phyloP scores from a whole-genome alignment of 257 asterid genomes.

The Mitragyna speciosa region DNA sequence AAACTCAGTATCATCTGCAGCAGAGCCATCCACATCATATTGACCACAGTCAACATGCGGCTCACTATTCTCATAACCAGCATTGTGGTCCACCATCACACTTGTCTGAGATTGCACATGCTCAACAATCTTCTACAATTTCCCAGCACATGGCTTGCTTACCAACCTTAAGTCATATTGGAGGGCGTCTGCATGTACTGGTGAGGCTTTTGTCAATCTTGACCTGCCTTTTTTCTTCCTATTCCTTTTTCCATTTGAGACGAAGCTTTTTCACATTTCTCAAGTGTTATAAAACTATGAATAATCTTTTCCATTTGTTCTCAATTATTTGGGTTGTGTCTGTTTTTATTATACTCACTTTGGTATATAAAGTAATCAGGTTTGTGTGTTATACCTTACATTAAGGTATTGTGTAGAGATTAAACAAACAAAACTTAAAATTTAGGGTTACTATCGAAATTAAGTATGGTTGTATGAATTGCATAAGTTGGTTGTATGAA shows the following conservation, averaged over 20 bases:
- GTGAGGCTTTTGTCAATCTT: constrained; percentile 36
- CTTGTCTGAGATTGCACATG: constrained; percentile 69
- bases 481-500: no score
- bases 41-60: constrained; percentile 55
- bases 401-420: neutral
- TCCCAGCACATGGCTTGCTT: constrained; percentile 73
- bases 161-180: constrained; percentile 69
- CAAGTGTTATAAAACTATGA: neutral
- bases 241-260: neutral
- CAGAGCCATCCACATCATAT: constrained; percentile 65
- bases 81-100: constrained; percentile 73
- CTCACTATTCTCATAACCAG: constrained; percentile 66
- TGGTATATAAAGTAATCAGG: no score
- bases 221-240: neutral
- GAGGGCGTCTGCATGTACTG: constrained; percentile 74
- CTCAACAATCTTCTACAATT: constrained; percentile 61
- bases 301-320: no score
- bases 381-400: neutral
- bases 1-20: constrained; percentile 62
- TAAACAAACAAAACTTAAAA: no score
- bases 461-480: no score
- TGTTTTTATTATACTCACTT: neutral
- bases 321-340: neutral
- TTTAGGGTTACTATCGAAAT: no score
- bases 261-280: neutral